Base-by-base conservation (phyloP, 2,329 filamentous ascomycete species). In the Scytalidium sp. region DNA sequence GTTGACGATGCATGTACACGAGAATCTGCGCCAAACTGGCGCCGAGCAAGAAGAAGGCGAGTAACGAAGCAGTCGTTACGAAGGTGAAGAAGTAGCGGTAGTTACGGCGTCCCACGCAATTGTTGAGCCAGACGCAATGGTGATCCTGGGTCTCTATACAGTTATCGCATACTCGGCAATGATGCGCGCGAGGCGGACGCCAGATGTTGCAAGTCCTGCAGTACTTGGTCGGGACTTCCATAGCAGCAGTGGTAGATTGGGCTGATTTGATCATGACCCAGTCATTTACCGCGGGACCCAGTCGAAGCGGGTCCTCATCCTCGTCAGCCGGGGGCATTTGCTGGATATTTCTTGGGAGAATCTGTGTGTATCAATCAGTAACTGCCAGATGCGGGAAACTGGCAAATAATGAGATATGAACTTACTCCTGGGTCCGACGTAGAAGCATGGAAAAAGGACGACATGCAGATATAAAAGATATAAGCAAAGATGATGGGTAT, bases 101-200 rank as follows among this genome's bases (percentile, higher is more conserved):
- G 72, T 99, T 99, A 61, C 94, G 89, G 57, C 93, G 87, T 41
- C 94, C 94, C 45, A 99, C 87, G 58, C 94, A 99, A 68, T 99
- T 99, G 72, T 99, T 99, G 56, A 99, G 81, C 94, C 94, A 99
- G 15, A 97, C 92, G 64, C 94, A 99, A 70, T 99, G 94, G 64
- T 99, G 94, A 64, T 99, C 94, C 59, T 97, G 90, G 0, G 91
- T 96, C 69, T 99, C 94, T 52, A 99, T 83, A 67, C 94, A 99
- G 68, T 95, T 97, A 70, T 99, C 93, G 71, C 94, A 99, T 22
- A 96, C 80, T 50, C 94, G 88, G 70, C 94, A 99, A 71, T 99
- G 94, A 65, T 99, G 95, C 51, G 90, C 91, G 51, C 94, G 88
- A 22, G 93, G 92, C 29, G 94, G 94, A 2, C 94, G 88, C 94